phyloP scores from a whole-genome alignment of 768 basidiomycete species.

The Trametes elegans region DNA sequence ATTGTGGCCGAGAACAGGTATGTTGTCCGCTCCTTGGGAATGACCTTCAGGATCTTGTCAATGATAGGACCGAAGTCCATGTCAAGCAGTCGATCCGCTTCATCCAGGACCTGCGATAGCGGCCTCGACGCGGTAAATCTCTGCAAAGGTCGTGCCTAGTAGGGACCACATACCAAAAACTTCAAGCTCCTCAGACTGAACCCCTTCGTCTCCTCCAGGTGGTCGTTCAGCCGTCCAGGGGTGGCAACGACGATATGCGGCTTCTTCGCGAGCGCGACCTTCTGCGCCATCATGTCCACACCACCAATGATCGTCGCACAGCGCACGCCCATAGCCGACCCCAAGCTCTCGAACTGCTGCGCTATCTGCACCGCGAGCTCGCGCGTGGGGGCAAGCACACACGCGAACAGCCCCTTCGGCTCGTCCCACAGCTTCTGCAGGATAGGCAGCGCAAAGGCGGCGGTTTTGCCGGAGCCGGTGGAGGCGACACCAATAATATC shows the following conservation, averaged over 20 bases:
- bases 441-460: conserved; percentile 94
- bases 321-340: conserved; percentile 89
- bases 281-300: conserved; percentile 86
- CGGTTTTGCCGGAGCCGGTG: conserved; percentile 97
- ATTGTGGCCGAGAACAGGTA: conserved; percentile 98
- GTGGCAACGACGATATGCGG: conserved; percentile 97
- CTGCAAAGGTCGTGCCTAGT: too few relatives aligned
- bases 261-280: conserved; percentile 87
- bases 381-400: conserved; percentile 94
- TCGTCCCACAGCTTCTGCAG: conserved; percentile 96
- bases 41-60: conserved; percentile 93
- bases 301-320: conserved; percentile 94
- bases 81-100: conserved; percentile 93
- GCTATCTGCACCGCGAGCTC: conserved; percentile 98
- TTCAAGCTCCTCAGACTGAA: conserved; percentile 84
- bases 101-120: conserved; percentile 80
- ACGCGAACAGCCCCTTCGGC: conserved; percentile 89
- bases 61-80: conserved; percentile 96
- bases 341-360: conserved; percentile 92
- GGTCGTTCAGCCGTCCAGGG: conserved; percentile 89
- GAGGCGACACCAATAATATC: conserved; percentile 99
- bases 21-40: conserved; percentile 92
- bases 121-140: neutral
- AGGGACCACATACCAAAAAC: conserved; percentile 85
- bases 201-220: conserved; percentile 96